A percentile compares a stretch with the other conserved stretches of the same genome.
These are phyloP conservation scores for Scedosporium boydii DNA, from an alignment of 2,329 filamentous ascomycete species.

Conservation along the genomic window DNA sequence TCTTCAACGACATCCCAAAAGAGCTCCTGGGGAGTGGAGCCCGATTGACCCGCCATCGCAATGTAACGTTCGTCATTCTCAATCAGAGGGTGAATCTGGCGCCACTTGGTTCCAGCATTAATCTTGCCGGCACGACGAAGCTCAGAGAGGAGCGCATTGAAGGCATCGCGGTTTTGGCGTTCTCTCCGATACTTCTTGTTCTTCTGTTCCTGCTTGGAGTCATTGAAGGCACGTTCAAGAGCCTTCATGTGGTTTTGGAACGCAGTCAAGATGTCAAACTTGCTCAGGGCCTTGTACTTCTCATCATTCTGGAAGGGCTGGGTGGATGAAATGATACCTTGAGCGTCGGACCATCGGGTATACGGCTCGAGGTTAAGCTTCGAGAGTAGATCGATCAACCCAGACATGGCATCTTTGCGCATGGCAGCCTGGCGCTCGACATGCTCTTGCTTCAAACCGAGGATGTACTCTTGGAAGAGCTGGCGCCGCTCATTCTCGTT, in stretches of 20 bases:
- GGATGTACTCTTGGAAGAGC: conserved; percentile 88
- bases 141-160: conserved; percentile 64
- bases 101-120: conserved; percentile 87
- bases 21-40: conserved; percentile 79
- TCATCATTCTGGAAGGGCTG: conserved; percentile 69
- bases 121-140: conserved; percentile 70
- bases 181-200: conserved; percentile 70
- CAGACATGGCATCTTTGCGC: conserved; percentile 75
- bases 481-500: conserved; percentile 80
- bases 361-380: conserved; percentile 82
- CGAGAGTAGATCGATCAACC: conserved; percentile 68
- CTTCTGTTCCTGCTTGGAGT: conserved; percentile 81
- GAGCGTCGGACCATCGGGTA: conserved; percentile 88
- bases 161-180: conserved; percentile 77
- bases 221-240: conserved; percentile 84
- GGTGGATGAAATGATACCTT: conserved; percentile 69
- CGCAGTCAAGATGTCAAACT: conserved; percentile 80
- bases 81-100: conserved; percentile 63
- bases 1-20: conserved; percentile 96
- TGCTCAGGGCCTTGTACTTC: conserved; percentile 77
- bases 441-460: conserved; percentile 72
- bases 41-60: conserved; percentile 72
- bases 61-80: conserved; percentile 74
- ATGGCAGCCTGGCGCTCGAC: conserved; percentile 62
- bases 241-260: conserved; percentile 95